These are phyloP conservation scores for Fusarium domesticum DNA, from an alignment of 2,329 filamentous ascomycete genomes.

Conservation along the genomic window DNA sequence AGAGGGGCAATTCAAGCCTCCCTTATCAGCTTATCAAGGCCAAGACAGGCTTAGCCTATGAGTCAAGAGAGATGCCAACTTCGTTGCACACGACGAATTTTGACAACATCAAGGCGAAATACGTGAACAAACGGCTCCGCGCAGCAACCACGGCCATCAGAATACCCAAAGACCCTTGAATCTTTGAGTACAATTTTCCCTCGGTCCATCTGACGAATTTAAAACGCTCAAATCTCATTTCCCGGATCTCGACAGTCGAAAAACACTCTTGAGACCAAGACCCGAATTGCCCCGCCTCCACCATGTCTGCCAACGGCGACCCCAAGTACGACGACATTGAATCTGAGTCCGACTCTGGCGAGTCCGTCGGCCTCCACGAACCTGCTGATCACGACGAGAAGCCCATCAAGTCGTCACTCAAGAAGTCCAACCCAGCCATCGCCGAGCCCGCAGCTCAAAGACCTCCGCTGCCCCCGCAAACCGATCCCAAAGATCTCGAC, in stretches of 20 bases:
- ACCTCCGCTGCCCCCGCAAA: conserved; percentile 73
- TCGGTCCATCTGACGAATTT: conserved; percentile 13
- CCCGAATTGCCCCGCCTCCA: conserved; percentile 34
- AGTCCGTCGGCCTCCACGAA: conserved; percentile 60
- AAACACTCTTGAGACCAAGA: conserved; percentile 20
- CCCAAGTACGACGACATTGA: conserved; percentile 69
- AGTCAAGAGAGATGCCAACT: conserved; percentile 34
- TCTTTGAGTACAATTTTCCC: conserved; percentile 22
- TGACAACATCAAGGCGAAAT: conserved; percentile 38
- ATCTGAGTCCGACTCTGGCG: conserved; percentile 65
- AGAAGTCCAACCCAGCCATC: conserved; percentile 62
- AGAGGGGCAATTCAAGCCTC: conserved; percentile 33
- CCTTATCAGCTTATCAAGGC: conserved; percentile 40
- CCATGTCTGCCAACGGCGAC: conserved; percentile 58
- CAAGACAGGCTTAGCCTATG: conserved; percentile 37
- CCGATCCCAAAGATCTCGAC: conserved; percentile 85
- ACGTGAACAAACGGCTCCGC: conserved; percentile 24
- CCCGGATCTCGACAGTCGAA: conserved; percentile 17
- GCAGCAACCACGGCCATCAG: conserved; percentile 21
- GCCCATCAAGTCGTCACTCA: conserved; percentile 79
- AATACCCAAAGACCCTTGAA: conserved; percentile 10
- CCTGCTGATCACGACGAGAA: conserved; percentile 60
- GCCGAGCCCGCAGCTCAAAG: conserved; percentile 54
- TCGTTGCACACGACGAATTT: conserved; percentile 44
- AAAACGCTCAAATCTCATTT: conserved; percentile 8